Base-by-base conservation (phyloP, 805 yeast species). In the Candida rishiriensis region DNA sequence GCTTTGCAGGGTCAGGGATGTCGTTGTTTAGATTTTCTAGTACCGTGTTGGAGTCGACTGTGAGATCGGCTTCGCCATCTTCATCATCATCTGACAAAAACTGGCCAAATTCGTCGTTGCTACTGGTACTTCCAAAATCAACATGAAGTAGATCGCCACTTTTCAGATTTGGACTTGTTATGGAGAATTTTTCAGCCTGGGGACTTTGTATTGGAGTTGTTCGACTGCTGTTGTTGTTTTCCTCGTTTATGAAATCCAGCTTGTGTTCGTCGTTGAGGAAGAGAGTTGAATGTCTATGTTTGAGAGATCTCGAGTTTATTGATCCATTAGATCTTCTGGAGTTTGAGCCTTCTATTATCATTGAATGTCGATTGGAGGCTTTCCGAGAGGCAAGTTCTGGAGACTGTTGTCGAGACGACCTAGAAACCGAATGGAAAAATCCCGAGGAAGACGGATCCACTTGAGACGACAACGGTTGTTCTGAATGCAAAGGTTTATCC, bases 41-140 rank as follows among this genome's bases (percentile, higher is more conserved):
- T 13, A 53, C 48, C 11, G 47, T 42, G 16, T 41, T 42, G 12
- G 59, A 55, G 33, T 55, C 57, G 2, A 53, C 17, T 10, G 60
- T 47, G 14, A 44, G 32, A 40, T 55, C 45, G 12, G 42, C 41
- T 10, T 49, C 47, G 10, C 40, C 49, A 10, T 36, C 40, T 16
- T 18, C 35, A 26, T 44, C 30, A 29, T 6, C 9, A 35, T 48
- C 26, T 21, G 26, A 7, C 26, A 21, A 21, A 21, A 21, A 21
- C 26, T 21, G 41, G 33, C 21, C 47, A 17, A 47, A 37, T 5
- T n/a, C 29, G 15, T n/a, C 31, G 21, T 39, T 38, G 30, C 28
- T 31, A 30, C 33, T 36, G 18, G 36, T 15, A 17, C 41, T 34
- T 14, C 16, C 18, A 6, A 42, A 18, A 16, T 46, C 48, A n/a